Conservation (phyloP, 2,329 filamentous ascomycete genomes). For the Mycocentrospora acerina region DNA sequence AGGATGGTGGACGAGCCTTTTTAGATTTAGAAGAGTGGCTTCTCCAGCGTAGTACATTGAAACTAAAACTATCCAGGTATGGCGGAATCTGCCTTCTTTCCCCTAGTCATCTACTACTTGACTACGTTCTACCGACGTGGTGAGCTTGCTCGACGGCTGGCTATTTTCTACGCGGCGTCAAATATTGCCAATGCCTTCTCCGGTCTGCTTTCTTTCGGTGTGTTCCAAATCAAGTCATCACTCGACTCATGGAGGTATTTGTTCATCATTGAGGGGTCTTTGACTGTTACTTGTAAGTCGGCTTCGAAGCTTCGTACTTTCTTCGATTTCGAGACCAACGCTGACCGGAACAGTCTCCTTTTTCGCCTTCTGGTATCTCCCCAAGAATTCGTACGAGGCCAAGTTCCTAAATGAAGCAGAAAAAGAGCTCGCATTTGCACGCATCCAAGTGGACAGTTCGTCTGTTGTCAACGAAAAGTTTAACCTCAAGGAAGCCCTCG, state of each 20-base stretch:
- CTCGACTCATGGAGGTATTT: constrained; percentile 66
- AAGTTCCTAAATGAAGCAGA: constrained; percentile 67
- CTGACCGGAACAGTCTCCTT: constrained; percentile 43
- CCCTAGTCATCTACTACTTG: constrained; percentile 65
- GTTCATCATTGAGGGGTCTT: constrained; percentile 61
- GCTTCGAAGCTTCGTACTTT: background rate
- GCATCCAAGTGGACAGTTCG: constrained; percentile 75
- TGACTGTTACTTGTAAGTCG: constrained; percentile 56
- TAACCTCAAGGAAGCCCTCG: constrained; percentile 52
- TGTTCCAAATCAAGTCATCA: constrained; percentile 57
- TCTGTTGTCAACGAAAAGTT: constrained; percentile 62
- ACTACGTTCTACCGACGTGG: constrained; percentile 68
- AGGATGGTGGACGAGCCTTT: constrained; percentile 10
- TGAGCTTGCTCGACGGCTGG: constrained; percentile 69
- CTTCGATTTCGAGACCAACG: constrained; percentile 22
- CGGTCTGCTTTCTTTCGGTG: constrained; percentile 60
- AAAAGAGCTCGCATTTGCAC: constrained; percentile 67
- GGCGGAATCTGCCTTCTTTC: constrained; percentile 69
- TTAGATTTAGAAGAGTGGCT: background rate
- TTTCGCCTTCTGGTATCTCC: constrained; percentile 71
- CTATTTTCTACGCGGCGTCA: constrained; percentile 73
- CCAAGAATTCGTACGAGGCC: constrained; percentile 63
- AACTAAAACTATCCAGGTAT: constrained; percentile 43
- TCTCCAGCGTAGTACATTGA: no score
- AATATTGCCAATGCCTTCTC: constrained; percentile 72